Base-by-base conservation (phyloP, 768 basidiomycete species). In the Mycena galopus region DNA sequence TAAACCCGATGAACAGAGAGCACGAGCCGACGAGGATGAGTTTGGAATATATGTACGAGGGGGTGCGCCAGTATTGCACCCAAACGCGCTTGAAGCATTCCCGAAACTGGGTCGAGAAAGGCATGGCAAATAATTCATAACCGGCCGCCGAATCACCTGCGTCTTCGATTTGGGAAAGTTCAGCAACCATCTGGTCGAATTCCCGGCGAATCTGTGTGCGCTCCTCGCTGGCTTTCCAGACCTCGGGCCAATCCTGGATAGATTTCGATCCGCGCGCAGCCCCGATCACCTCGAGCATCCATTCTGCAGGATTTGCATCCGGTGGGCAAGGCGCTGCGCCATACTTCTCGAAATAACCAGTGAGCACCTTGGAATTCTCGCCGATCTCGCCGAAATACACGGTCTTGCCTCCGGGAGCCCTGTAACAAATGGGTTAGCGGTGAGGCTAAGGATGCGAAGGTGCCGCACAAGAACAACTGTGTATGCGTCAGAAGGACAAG, bases 351-450 rank as follows among this genome's bases (percentile, higher is more conserved):
- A 93, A 91, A 81, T 93, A 93, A 21, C 82, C 79, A 65, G 90
- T 85, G 53, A 93, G 78, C 0, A 86, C 86, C 55, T 80, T 72
- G 0, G 90, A 82, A 69, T 89, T 87, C 33, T 81, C 74, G 12
- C 91, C 91, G 42, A 91, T 79, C n/a, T 89, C 87, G n/a, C 88
- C 88, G 69, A 88, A 88, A 80, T 89, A 90, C 44, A 88, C 87
- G 30, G 82, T 86, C 69, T 88, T 82, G 58, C 90, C 90, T n/a
- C 90, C 89, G 27, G 83, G 81, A 27, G 86, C 84, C 9, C 90
- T 82, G 23, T 88, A 79, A 16, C 0, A 29, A 32, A 53, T 19
- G 16, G 32, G 44, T 66, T 29, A 67, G 53, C 27, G 4, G 33
- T 23, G 3, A 53, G 30, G 1, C 10, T 10, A 9, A 9, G 8